Base-by-base conservation (phyloP, 345 rosid species). In the Microcos paniculata region DNA sequence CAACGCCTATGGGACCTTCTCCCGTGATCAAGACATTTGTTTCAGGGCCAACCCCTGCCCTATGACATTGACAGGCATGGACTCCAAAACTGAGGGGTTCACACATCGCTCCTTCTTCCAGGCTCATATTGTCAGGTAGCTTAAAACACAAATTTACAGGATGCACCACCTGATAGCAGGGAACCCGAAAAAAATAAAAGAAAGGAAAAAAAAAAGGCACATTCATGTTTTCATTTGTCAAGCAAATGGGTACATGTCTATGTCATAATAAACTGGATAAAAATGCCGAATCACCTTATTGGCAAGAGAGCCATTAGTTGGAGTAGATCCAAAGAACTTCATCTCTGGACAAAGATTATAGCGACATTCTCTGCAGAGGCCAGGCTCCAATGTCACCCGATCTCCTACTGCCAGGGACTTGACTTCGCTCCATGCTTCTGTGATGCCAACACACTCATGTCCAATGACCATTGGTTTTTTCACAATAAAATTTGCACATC, bases 101-200 rank as follows among this genome's bases (percentile, higher is more conserved):
- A 33, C 95, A 87, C 91, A 90, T 89, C 33, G 92, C 91, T 71
- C 91, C 92, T 81, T 90, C 94, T 79, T 90, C 92, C 77, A 86
- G 70, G 86, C 87, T 89, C 73, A 89, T 90, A 70, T 85, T 86
- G 18, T 88, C 88, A 0, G 94, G 92, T 16, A 88, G 83, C 73
- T 85, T 90, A 74, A 84, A 86, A 62, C 94, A 88, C 6, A 87
- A 78, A 55, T 81, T 80, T 43, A 89, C 88, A 13, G 91, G 92
- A 79, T 88, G 92, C 82, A 85, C 87, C 75, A 87, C 88, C 95
- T 90, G 80, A 21, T 26, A 58, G 48, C 46, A 56, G 45, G 56
- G 24, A 52, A 57, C n/a, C n/a, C n/a, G n/a, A n/a, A n/a, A n/a
- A n/a, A n/a, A n/a, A n/a, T n/a, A n/a, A n/a, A n/a, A n/a, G n/a